A percentile compares a stretch with the other conserved stretches of the same genome.
Conservation (phyloP, 2,329 filamentous ascomycete genomes). For the Alternaria sp. region DNA sequence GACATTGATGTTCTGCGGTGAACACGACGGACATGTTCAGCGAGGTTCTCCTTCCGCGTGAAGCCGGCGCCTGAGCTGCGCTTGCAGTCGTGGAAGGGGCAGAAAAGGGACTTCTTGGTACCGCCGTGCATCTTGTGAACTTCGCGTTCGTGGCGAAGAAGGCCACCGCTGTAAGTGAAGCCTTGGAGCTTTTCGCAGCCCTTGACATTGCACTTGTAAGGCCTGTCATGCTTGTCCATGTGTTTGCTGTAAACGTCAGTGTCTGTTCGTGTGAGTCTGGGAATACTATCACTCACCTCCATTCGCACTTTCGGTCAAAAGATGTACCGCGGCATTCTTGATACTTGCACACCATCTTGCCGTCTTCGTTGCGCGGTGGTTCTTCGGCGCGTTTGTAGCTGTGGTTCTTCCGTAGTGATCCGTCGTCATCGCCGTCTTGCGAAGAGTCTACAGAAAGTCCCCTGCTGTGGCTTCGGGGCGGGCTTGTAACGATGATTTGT, state of each 20-base stretch:
- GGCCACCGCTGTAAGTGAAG: constrained; percentile 92
- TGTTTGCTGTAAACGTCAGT: constrained; percentile 72
- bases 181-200: constrained; percentile 90
- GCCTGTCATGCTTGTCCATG: constrained; percentile 97
- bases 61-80: constrained; percentile 88
- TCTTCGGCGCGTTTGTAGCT: constrained; percentile 54
- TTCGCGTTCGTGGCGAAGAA: constrained; percentile 88
- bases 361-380: constrained; percentile 68
- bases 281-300: constrained; percentile 71
- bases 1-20: constrained; percentile 60
- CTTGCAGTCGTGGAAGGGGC: constrained; percentile 86
- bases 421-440: constrained; percentile 37
- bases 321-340: constrained; percentile 71
- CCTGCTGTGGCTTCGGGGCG: constrained; percentile 23
- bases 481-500: constrained; percentile 30
- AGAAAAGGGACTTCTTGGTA: constrained; percentile 85
- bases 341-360: constrained; percentile 76
- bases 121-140: constrained; percentile 91
- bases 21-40: constrained; percentile 90
- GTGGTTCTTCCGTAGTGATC: constrained; percentile 45
- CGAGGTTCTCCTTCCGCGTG: constrained; percentile 90
- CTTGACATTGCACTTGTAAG: constrained; percentile 83
- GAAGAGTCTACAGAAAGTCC: constrained; percentile 40
- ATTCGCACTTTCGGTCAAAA: constrained; percentile 88
- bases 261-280: constrained; percentile 24